These are phyloP conservation scores for Corchorus olitorius DNA, from an alignment of 345 rosid species.

Conservation along the genomic window DNA sequence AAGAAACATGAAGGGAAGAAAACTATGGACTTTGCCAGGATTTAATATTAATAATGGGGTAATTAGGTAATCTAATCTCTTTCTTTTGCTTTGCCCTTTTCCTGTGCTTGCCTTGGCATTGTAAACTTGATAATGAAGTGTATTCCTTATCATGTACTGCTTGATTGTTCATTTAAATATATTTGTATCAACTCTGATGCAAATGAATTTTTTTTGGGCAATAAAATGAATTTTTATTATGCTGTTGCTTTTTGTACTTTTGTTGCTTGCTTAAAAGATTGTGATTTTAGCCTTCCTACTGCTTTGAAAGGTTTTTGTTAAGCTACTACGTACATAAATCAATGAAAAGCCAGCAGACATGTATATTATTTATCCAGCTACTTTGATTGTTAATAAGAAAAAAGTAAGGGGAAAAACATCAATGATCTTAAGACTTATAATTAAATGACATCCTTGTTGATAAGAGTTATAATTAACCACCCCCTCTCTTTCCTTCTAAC, in stretches of 20 bases:
- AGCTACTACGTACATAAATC: too few species aligned
- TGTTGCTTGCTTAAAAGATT: too few species aligned
- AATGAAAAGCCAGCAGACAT: background rate
- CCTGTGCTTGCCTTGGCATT: background rate
- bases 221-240: too few species aligned
- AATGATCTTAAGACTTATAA: too few species aligned
- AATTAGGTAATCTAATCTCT: conserved; percentile 7
- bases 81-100: background rate
- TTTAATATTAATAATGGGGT: too few species aligned
- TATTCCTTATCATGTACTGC: background rate
- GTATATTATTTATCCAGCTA: background rate
- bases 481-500: background rate
- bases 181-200: too few species aligned
- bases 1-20: conserved; percentile 36
- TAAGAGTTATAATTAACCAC: background rate
- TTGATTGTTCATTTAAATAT: background rate
- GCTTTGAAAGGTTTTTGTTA: too few species aligned
- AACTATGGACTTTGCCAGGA: conserved; percentile 24
- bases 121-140: background rate
- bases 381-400: background rate
- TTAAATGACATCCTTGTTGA: too few species aligned
- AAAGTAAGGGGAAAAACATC: too few species aligned
- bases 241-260: background rate
- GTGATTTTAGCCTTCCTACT: too few species aligned
- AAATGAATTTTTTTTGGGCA: too few species aligned